Base-by-base conservation (phyloP, 1,139 yeast genomes). In the Geotrichum reessii region DNA sequence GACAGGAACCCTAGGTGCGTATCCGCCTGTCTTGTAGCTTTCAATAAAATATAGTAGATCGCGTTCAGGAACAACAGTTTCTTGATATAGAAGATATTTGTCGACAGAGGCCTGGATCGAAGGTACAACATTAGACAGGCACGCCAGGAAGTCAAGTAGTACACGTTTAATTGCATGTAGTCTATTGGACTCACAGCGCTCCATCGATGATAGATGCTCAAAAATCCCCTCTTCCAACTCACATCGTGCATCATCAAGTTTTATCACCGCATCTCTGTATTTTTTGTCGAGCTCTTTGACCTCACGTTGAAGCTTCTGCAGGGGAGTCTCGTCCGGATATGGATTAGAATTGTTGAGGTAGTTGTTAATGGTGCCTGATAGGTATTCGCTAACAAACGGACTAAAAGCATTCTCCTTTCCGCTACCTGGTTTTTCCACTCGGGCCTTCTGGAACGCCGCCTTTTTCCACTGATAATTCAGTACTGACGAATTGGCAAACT, bases 381-480 rank as follows among this genome's bases (percentile, higher is more conserved):
- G 73, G 56, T 68, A 72, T 56, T 71, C 74, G 22, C 70, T 72
- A 2, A 69, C 66, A 52, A 52, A 44, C 1, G 67, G 52, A 6
- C 52, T 51, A 27, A 37, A 21, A n/a, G 56, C 42, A n/a, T 51
- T 53, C 5, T 57, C 59, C 37, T 51, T 52, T 17, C 49, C 63
- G 6, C 61, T 59, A 12, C 53, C 63, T 9, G 61, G 59, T 11
- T 55, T 57, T 21, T 59, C 62, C 25, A 81, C 59, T 22, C 81
- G 81, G 1, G 91, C 85, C 49, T 82, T 75, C 61, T 80, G 83
- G 69, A 83, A 87, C 0, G 88, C 88, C 62, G 78, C 71, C 4
- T 84, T 84, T 62, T 84, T 85, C 96, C 96, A 90, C 71, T 89
- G 96, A 68, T 89, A 90, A 66, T 76, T 80, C 70, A 85, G 83